These are phyloP conservation scores for Penicillium sp. DNA, from an alignment of 2,329 filamentous ascomycete genomes.

Conservation along the genomic window DNA sequence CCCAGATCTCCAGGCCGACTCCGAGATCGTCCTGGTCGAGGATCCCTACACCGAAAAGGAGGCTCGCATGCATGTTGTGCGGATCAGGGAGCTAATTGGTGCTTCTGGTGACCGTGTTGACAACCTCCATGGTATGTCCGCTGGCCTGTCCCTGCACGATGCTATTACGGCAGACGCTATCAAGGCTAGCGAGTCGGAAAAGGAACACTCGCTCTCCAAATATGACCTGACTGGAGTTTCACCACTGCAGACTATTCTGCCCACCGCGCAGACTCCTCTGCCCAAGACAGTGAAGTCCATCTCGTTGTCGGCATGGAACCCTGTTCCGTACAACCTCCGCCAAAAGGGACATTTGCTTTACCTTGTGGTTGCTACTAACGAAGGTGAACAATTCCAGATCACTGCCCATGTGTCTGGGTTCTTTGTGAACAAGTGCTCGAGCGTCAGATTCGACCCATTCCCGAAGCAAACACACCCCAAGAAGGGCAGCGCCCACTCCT, in stretches of 20 bases:
- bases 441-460: slow-evolving; percentile 88
- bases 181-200: slow-evolving; percentile 39
- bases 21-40: slow-evolving; percentile 78
- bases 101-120: slow-evolving; percentile 87
- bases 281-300: slow-evolving; percentile 92
- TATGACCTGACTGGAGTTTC: slow-evolving; percentile 75
- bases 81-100: slow-evolving; percentile 88
- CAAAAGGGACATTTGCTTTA: slow-evolving; percentile 93
- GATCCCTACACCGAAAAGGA: slow-evolving; percentile 99
- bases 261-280: slow-evolving; percentile 61
- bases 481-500: slow-evolving; percentile 74
- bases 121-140: slow-evolving; percentile 76
- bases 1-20: slow-evolving; percentile 69
- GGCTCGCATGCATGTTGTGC: slow-evolving; percentile 87
- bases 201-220: slow-evolving; percentile 59
- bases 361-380: slow-evolving; percentile 81
- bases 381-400: slow-evolving; percentile 92
- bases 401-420: slow-evolving; percentile 93
- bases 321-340: slow-evolving; percentile 84
- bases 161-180: slow-evolving; percentile 57
- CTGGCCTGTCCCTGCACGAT: slow-evolving; percentile 85
- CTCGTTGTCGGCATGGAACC: slow-evolving; percentile 91
- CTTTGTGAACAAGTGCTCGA: slow-evolving; percentile 95
- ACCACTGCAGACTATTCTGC: slow-evolving; percentile 68
- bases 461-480: slow-evolving; percentile 72